Evolutionary conservation across 306 rosid genomes (phyloP).

Genomic region (Quercus mongolica): DNA sequence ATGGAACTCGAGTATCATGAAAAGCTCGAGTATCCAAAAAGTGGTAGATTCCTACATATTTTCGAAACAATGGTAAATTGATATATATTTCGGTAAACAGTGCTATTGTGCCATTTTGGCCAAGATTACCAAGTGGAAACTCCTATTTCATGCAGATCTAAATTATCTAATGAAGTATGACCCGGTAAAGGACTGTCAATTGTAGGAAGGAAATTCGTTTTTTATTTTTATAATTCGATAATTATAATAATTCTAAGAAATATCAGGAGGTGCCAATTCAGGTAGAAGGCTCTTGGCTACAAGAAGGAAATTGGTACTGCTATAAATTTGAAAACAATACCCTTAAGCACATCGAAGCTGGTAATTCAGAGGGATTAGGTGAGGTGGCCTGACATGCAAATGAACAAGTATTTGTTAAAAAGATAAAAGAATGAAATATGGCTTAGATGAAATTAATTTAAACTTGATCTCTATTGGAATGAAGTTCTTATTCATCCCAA

Average conservation of each 20-base stretch:
- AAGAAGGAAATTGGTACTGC: neutral
- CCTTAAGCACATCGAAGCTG: neutral
- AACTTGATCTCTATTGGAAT: neutral
- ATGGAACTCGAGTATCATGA: too few species aligned
- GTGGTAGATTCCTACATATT: accelerated
- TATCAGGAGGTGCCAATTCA: too few species aligned
- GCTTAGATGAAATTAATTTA: neutral
- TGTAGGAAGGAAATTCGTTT: neutral
- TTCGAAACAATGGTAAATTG: too few species aligned
- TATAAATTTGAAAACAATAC: neutral
- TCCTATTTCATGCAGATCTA: neutral
- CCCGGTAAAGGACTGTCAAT: neutral
- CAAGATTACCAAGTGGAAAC: neutral
- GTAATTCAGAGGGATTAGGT: neutral
- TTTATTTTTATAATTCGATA: too few species aligned
- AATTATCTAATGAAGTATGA: neutral
- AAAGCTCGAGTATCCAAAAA: too few species aligned
- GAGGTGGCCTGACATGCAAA: neutral
- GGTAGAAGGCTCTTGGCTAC: too few species aligned
- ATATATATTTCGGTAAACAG: too few species aligned
- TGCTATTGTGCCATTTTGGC: too few species aligned
- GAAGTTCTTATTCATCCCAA: too few species aligned
- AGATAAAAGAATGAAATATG: neutral
- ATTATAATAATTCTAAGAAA: too few species aligned
- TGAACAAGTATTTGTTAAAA: neutral